These are phyloP conservation scores for Thermochaetoides thermophila DNA, from an alignment of 495 filamentous ascomycete species.

Conservation along the genomic window DNA sequence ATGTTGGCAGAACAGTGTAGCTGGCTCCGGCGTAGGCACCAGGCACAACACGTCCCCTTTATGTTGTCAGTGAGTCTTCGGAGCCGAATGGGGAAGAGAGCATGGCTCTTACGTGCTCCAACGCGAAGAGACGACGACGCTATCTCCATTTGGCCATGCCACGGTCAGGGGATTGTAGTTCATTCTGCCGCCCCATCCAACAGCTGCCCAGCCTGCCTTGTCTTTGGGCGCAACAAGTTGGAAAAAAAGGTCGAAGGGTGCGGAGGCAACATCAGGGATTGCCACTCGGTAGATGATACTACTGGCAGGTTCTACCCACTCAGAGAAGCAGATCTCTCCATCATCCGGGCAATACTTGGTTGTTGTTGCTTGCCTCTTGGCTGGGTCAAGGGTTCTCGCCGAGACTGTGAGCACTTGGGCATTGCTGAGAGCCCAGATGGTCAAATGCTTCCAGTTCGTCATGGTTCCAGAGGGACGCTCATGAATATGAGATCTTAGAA, in stretches of 20 bases:
- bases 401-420: conserved; percentile 4
- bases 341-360: conserved; percentile 23
- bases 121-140: conserved; percentile 26
- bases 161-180: conserved; percentile 33
- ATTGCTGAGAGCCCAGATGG: conserved; percentile 9
- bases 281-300: conserved; percentile 31
- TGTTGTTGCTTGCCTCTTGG: conserved; percentile 11
- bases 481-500: no score
- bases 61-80: conserved; percentile 7
- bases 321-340: conserved; percentile 25
- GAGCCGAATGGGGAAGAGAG: neutral
- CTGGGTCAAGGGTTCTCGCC: conserved; percentile 4
- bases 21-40: conserved; percentile 25
- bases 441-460: conserved; percentile 7
- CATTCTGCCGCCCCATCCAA: conserved; percentile 39
- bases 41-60: conserved; percentile 24
- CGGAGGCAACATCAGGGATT: conserved; percentile 27
- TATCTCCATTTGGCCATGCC: conserved; percentile 25
- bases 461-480: no score
- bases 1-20: conserved; percentile 29
- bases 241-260: conserved; percentile 33
- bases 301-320: conserved; percentile 19
- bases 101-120: conserved; percentile 27
- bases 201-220: conserved; percentile 28
- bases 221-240: conserved; percentile 29